Evolutionary conservation across 225 moss, liverwort and hornwort species (phyloP).

Genomic region (Takakia lepidozioides): DNA sequence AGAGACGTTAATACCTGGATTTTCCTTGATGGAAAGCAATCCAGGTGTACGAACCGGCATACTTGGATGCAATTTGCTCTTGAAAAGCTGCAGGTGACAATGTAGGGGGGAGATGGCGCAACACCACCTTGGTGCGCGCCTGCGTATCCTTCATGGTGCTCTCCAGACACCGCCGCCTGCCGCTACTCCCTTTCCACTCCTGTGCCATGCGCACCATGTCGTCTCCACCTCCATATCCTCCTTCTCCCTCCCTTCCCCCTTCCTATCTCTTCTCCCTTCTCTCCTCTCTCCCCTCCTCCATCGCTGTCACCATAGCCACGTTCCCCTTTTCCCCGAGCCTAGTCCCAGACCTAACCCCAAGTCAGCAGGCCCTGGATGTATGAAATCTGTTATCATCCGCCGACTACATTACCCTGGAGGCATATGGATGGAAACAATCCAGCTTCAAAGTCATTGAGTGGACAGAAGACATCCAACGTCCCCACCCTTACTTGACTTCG

Average conservation of each 20-base stretch:
- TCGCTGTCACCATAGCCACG: too few relatives aligned
- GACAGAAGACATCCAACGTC: too few relatives aligned
- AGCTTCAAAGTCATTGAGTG: too few relatives aligned
- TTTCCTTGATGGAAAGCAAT: slow-evolving; percentile 74
- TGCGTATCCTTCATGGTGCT: slow-evolving; percentile 83
- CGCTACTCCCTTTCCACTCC: slow-evolving; percentile 27
- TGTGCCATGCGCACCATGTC: slow-evolving; percentile 51
- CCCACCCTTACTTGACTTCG: too few relatives aligned
- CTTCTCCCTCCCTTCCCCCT: slow-evolving; percentile 2
- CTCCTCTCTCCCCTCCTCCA: too few relatives aligned
- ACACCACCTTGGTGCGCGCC: slow-evolving; percentile 94
- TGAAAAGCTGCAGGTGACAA: slow-evolving; percentile 46
- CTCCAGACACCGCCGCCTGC: slow-evolving; percentile 71
- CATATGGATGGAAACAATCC: too few relatives aligned
- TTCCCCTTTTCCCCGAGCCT: too few relatives aligned
- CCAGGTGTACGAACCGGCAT: slow-evolving; percentile 53
- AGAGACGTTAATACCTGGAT: slow-evolving; percentile 30
- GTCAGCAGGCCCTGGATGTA: too few relatives aligned
- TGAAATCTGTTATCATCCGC: too few relatives aligned
- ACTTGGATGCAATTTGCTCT: slow-evolving; percentile 72
- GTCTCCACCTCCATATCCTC: slow-evolving; percentile 14
- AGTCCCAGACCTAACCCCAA: too few relatives aligned
- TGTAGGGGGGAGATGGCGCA: slow-evolving; percentile 85
- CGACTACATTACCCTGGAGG: too few relatives aligned
- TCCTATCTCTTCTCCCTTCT: too few relatives aligned